Percentiles rank a stretch among this genome's conserved stretches.
phyloP scores from a whole-genome alignment of 768 basidiomycete species.

The Mycena filopes region DNA sequence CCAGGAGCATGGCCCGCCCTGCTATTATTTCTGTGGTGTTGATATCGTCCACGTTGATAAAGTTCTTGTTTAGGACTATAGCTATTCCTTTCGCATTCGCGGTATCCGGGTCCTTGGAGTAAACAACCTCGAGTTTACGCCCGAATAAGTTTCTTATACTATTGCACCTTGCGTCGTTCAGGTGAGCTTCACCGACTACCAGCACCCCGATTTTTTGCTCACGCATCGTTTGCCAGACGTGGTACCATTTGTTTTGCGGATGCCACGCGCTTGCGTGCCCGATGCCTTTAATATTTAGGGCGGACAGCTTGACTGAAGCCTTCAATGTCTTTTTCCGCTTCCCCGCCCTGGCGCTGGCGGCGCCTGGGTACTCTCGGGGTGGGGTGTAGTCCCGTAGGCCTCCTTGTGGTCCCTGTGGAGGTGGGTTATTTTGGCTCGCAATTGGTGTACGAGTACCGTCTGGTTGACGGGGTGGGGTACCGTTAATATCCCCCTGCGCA shows the following conservation, averaged over 20 bases:
- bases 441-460: too few relatives aligned
- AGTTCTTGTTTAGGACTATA: slow-evolving; percentile 45
- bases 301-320: not conserved
- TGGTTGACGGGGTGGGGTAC: too few relatives aligned
- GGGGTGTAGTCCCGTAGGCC: too few relatives aligned
- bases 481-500: too few relatives aligned
- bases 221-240: slow-evolving; percentile 31
- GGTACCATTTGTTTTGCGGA: slow-evolving; percentile 4
- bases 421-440: too few relatives aligned
- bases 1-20: not conserved
- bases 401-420: not conserved
- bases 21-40: not conserved
- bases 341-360: slow-evolving; percentile 1
- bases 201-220: slow-evolving; percentile 41
- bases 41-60: slow-evolving; percentile 26
- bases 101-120: slow-evolving; percentile 26
- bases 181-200: slow-evolving; percentile 45
- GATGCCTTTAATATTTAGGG: slow-evolving; percentile 10
- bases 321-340: slow-evolving; percentile 1
- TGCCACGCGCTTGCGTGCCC: slow-evolving; percentile 6
- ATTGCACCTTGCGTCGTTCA: slow-evolving; percentile 27
- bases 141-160: slow-evolving; percentile 20
- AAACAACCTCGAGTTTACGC: slow-evolving; percentile 29
- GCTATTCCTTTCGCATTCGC: slow-evolving; percentile 44
- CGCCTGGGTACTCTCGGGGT: too few relatives aligned